These are phyloP conservation scores for Yamadazyma sp. DNA, from an alignment of 805 yeast species.

Conservation along the genomic window DNA sequence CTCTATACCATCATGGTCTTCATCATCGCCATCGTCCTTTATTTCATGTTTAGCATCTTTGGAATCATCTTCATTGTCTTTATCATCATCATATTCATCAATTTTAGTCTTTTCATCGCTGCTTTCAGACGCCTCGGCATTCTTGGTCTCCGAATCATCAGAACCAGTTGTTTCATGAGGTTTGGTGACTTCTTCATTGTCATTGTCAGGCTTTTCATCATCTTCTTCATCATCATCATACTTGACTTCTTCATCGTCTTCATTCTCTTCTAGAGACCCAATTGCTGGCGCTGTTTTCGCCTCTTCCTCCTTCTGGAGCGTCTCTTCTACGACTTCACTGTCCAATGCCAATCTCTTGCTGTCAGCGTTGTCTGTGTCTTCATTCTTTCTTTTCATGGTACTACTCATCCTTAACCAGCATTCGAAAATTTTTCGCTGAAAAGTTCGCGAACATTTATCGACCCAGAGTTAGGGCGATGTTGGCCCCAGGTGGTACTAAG, in stretches of 20 bases:
- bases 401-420: no score
- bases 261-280: slow-evolving; percentile 1
- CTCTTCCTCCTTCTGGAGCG: slow-evolving; percentile 24
- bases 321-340: slow-evolving; percentile 52
- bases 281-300: slow-evolving; percentile 12
- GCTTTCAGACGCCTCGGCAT: slow-evolving; percentile 3
- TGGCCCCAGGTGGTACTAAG: no score
- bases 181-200: neutral
- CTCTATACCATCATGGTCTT: slow-evolving; percentile 1
- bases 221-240: slow-evolving; percentile 3
- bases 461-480: no score
- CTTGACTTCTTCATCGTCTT: slow-evolving; percentile 1
- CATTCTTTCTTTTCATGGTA: slow-evolving; percentile 62
- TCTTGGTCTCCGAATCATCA: neutral
- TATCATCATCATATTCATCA: slow-evolving; percentile 2
- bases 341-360: slow-evolving; percentile 72
- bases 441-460: no score
- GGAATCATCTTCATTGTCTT: slow-evolving; percentile 1
- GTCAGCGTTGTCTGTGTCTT: slow-evolving; percentile 48
- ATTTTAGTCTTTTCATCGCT: neutral
- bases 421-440: slow-evolving; percentile 4
- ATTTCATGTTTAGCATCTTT: neutral
- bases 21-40: neutral
- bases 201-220: neutral
- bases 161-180: no score